A percentile compares a stretch with the other conserved stretches of the same genome.
Conservation (phyloP, 1,284 basidiomycete genomes). For the Marasmius sp. region DNA sequence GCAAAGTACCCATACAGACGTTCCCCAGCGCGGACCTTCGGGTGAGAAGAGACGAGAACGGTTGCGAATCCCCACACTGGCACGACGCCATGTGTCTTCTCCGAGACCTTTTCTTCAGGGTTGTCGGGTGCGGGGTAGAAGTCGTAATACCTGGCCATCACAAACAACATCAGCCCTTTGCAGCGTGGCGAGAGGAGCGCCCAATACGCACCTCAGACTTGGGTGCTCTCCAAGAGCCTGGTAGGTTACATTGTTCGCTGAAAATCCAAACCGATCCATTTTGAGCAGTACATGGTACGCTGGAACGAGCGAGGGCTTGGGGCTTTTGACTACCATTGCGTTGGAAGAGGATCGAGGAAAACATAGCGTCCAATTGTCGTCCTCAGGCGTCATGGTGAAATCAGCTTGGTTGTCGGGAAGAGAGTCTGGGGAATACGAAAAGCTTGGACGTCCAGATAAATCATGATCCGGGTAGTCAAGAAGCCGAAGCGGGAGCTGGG, state of each 20-base stretch:
- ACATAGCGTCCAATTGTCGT: constrained; percentile 32
- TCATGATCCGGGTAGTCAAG: too few species aligned
- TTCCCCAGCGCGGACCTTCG: constrained; percentile 48
- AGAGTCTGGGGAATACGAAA: too few species aligned
- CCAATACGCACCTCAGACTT: constrained; percentile 49
- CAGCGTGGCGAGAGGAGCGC: neutral
- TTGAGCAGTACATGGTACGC: constrained; percentile 53
- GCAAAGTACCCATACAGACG: constrained; percentile 65
- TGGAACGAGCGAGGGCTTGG: constrained; percentile 30
- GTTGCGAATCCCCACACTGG: constrained; percentile 71
- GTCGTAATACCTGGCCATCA: constrained; percentile 55
- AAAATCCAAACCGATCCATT: constrained; percentile 65
- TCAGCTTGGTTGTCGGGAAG: too few species aligned
- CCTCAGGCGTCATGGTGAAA: neutral
- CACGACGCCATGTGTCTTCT: constrained; percentile 54
- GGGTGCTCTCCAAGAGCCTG: constrained; percentile 60
- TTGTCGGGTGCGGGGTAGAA: constrained; percentile 50
- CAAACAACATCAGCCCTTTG: neutral
- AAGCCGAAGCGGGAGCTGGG: too few species aligned
- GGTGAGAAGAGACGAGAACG: constrained; percentile 46
- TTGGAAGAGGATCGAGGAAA: constrained; percentile 33
- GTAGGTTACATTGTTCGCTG: constrained; percentile 64
- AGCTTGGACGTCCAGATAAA: too few species aligned
- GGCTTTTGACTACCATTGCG: constrained; percentile 29
- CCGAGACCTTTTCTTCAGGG: constrained; percentile 28